phyloP scores from a whole-genome alignment of 176 grass and related monocot species.

The Musa beccarii region DNA sequence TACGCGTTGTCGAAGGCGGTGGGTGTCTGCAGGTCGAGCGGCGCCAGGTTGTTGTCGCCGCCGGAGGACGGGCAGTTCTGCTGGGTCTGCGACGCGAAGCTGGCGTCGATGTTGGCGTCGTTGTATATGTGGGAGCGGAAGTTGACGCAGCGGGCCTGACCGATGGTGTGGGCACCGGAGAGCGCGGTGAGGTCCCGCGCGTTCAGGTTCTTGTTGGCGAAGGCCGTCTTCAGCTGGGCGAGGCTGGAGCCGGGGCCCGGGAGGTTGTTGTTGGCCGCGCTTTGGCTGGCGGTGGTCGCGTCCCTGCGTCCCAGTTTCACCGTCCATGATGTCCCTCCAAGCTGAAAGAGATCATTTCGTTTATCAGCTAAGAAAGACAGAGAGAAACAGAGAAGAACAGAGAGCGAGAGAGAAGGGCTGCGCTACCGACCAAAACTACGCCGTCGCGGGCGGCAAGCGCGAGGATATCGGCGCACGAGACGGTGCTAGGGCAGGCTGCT shows the following conservation, averaged over 20 bases:
- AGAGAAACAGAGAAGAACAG: no score
- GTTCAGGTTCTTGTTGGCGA: background rate
- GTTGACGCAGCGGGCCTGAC: background rate
- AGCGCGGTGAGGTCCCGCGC: background rate
- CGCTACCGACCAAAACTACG: constrained; percentile 6
- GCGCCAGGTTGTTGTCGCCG: background rate
- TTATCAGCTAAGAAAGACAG: no score
- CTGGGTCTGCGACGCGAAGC: background rate
- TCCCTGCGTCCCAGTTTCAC: background rate
- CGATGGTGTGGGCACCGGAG: constrained; percentile 1
- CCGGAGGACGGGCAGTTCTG: background rate
- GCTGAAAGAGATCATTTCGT: background rate
- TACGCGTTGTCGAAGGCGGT: background rate
- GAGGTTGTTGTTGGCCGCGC: background rate
- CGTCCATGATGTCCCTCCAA: background rate
- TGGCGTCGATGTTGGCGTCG: background rate
- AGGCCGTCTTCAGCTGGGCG: background rate
- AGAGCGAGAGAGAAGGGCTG: no score
- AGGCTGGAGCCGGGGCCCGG: background rate
- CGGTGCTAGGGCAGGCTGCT: constrained; percentile 38
- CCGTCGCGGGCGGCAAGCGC: no score
- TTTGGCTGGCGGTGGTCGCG: background rate
- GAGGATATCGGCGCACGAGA: no score
- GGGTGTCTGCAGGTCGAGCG: background rate
- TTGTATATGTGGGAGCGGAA: constrained; percentile 6